phyloP scores from a whole-genome alignment of 2,329 filamentous ascomycete species.

The Dendryphion nanum region DNA sequence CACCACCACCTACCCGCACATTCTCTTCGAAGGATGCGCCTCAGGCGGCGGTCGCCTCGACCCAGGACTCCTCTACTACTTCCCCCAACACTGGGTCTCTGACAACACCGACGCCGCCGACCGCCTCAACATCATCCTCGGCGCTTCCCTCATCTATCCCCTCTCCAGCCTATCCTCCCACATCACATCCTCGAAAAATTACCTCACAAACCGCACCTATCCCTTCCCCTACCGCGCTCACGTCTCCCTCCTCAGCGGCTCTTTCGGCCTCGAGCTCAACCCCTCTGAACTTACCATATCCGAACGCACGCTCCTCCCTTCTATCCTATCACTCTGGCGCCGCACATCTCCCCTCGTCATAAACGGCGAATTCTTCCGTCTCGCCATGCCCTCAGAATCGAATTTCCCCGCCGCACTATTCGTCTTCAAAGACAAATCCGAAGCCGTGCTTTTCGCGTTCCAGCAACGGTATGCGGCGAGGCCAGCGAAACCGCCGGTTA shows the following conservation, averaged over 20 bases:
- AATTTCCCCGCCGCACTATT: constrained; percentile 65
- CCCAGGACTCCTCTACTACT: constrained; percentile 62
- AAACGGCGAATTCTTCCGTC: constrained; percentile 58
- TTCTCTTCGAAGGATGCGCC: constrained; percentile 66
- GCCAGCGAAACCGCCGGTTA: constrained; percentile 53
- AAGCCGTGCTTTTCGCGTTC: constrained; percentile 60
- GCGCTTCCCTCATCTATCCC: constrained; percentile 63
- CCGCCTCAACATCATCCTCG: constrained; percentile 62
- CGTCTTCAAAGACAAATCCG: constrained; percentile 50
- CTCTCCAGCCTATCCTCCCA: constrained; percentile 66
- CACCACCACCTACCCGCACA: constrained; percentile 58
- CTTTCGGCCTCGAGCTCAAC: constrained; percentile 64
- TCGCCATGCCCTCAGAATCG: constrained; percentile 57
- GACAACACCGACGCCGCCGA: constrained; percentile 65
- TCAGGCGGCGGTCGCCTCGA: constrained; percentile 66
- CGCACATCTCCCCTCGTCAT: constrained; percentile 60
- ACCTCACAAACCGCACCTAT: constrained; percentile 54
- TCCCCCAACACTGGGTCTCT: constrained; percentile 65
- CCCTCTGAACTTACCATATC: constrained; percentile 51
- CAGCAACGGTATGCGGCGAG: constrained; percentile 56
- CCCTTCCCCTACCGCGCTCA: constrained; percentile 62
- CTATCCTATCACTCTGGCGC: constrained; percentile 54
- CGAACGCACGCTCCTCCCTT: constrained; percentile 55
- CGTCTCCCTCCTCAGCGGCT: constrained; percentile 68
- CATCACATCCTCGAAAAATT: constrained; percentile 61